These are phyloP conservation scores for Pholiota conissans DNA, from an alignment of 768 basidiomycete species.

Conservation along the genomic window DNA sequence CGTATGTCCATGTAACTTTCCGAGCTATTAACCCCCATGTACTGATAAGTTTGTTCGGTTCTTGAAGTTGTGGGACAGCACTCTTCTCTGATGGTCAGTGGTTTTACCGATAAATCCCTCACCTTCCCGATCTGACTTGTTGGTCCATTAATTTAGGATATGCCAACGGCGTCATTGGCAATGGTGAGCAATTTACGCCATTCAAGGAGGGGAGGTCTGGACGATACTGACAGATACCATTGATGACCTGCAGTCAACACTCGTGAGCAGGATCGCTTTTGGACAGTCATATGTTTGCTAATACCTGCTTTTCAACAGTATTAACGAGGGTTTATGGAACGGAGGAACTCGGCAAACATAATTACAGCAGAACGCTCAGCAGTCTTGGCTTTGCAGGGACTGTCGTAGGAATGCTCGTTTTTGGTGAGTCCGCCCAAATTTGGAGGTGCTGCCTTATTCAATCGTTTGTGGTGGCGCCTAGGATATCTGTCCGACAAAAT, in stretches of 20 bases:
- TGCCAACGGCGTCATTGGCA: conserved; percentile 78
- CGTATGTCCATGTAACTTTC: conserved; percentile 43
- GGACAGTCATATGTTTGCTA: background rate
- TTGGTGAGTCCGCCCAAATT: conserved; percentile 42
- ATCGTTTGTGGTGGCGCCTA: conserved; percentile 8
- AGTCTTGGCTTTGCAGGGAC: conserved; percentile 84
- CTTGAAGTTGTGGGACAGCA: conserved; percentile 76
- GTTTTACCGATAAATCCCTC: background rate
- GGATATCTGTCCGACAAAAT: conserved; percentile 82
- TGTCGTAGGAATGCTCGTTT: conserved; percentile 80
- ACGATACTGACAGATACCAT: background rate
- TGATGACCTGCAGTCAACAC: conserved; percentile 56
- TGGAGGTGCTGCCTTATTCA: background rate
- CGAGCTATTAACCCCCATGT: too few relatives aligned
- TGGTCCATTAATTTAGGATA: conserved; percentile 51
- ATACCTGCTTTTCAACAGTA: conserved; percentile 45
- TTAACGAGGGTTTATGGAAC: conserved; percentile 70
- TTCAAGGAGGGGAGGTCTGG: background rate
- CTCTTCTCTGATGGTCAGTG: conserved; percentile 79
- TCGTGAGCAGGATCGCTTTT: conserved; percentile 36
- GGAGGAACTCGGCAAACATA: conserved; percentile 44
- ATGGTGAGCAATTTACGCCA: conserved; percentile 47
- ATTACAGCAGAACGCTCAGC: conserved; percentile 63
- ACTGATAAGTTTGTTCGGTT: too few relatives aligned
- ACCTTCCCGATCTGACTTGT: conserved; percentile 6